Percentiles rank a stretch among this genome's conserved stretches.
Evolutionary conservation across 495 filamentous ascomycete genomes (phyloP).

Genomic region (Hyphodiscus hymeniophilus): DNA sequence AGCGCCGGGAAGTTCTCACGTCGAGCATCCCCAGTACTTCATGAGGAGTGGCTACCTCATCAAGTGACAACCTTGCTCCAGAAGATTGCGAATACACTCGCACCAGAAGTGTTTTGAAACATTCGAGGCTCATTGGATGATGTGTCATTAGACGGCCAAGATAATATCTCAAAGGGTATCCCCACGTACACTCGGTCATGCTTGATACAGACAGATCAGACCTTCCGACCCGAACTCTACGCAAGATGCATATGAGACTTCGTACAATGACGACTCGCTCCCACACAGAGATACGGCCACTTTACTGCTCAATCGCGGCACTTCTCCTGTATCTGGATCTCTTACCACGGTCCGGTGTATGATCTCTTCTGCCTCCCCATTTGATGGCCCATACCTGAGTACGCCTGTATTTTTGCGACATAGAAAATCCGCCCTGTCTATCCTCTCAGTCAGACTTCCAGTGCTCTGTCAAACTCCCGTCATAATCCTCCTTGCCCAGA

Average conservation of each 20-base stretch:
- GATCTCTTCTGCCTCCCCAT: neutral
- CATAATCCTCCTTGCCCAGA: conserved; percentile 68
- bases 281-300: too few species aligned
- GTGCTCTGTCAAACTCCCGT: conserved; percentile 61
- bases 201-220: conserved; percentile 2
- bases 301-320: too few species aligned
- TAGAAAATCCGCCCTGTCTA: conserved; percentile 4
- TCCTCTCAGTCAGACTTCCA: conserved; percentile 76
- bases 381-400: neutral
- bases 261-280: too few species aligned
- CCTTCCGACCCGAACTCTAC: neutral
- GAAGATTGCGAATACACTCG: neutral
- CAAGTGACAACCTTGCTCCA: too few species aligned
- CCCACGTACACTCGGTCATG: neutral
- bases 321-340: neutral
- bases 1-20: too few species aligned
- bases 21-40: too few species aligned
- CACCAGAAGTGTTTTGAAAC: neutral
- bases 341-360: neutral
- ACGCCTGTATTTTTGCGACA: conserved; percentile 4
- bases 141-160: neutral
- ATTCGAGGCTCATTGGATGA: neutral
- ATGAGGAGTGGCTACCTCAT: neutral
- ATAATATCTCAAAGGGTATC: conserved; percentile 7
- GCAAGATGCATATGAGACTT: neutral